These are phyloP conservation scores for Nannochloropsis salina DNA, from an alignment of 108 stramenopile genomes.

Conservation along the genomic window DNA sequence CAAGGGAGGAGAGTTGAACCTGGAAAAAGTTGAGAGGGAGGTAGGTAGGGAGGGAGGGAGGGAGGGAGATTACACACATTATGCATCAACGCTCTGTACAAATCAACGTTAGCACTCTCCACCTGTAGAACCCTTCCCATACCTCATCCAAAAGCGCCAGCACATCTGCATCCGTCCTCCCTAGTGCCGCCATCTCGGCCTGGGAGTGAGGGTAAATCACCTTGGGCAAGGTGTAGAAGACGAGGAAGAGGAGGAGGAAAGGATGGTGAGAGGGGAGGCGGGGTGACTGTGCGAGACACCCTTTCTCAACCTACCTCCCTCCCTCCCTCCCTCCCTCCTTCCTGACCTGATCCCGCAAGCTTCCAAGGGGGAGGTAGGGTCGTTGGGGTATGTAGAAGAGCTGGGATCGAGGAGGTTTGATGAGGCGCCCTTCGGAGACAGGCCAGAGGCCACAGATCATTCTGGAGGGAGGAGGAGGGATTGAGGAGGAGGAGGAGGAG, in stretches of 20 bases:
- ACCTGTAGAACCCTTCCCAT: background rate
- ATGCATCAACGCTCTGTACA: slow-evolving; percentile 34
- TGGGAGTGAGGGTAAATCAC: background rate
- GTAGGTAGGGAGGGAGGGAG: slow-evolving; percentile 1
- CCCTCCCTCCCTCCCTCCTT: slow-evolving; percentile 2
- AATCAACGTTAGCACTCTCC: slow-evolving; percentile 31
- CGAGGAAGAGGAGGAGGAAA: too few relatives aligned
- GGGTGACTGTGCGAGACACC: background rate
- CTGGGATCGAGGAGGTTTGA: too few relatives aligned
- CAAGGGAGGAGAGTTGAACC: background rate
- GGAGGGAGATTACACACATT: background rate
- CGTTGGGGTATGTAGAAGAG: too few relatives aligned
- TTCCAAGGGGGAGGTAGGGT: too few relatives aligned
- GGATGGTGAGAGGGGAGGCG: background rate
- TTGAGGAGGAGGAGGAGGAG: too few relatives aligned
- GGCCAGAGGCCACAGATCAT: too few relatives aligned
- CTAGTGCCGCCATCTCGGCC: background rate
- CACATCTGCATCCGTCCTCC: slow-evolving; percentile 41
- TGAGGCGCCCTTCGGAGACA: too few relatives aligned
- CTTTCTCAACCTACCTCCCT: background rate
- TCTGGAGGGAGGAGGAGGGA: too few relatives aligned
- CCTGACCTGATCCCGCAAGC: background rate
- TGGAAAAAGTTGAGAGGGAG: background rate
- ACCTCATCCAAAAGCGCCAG: background rate
- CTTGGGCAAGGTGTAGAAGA: background rate